Base-by-base conservation (phyloP, 164 flowering plant genomes). In the Protea cynaroides region DNA sequence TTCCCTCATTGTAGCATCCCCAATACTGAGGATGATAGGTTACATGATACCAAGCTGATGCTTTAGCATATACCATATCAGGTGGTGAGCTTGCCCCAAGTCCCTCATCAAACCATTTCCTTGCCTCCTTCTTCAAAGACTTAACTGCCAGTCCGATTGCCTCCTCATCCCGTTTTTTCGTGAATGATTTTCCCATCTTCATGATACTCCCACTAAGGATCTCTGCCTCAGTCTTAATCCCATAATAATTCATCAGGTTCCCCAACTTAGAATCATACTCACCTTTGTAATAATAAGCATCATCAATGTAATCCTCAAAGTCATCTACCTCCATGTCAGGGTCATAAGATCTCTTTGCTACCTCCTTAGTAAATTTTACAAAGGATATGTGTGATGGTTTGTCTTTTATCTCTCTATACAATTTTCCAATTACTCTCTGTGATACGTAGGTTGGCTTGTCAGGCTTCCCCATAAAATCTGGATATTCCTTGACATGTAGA, bases 391-490 rank as follows among this genome's bases (percentile, higher is more conserved):
- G 37, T 2, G 61, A 38, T 6, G 61, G 21, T 19, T 25, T 37
- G 49, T 44, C 49, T 44, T 44, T 44, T 11, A 44, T 15, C 1
- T 1, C 49, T 44, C 49, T 44, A 12, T 11, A 44, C 55, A 87
- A 86, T 72, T 82, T 85, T 19, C 92, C 92, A 36, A 87, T 83
- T 19, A 87, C 86, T 24, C 64, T 61, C 1, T 38, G 2, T 3
- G 98, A 92, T 53, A 67, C 74, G 58, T 92, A 92, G 9, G 87
- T 86, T 14, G 83, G 71, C 67, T 75, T 85, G 73, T 88, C 86
- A 3, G 63, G 84, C 75, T 90, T 92, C 18, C 90, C 95, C 92
- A 90, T 92, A 78, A 92, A 92, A 69, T 92, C 96, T 21, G 98
- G 96, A 63, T 79, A 92, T 46, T 81, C 83, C 70, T 79, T 83